These are phyloP conservation scores for Russula dissimulans DNA, from an alignment of 768 basidiomycete genomes.

Conservation along the genomic window DNA sequence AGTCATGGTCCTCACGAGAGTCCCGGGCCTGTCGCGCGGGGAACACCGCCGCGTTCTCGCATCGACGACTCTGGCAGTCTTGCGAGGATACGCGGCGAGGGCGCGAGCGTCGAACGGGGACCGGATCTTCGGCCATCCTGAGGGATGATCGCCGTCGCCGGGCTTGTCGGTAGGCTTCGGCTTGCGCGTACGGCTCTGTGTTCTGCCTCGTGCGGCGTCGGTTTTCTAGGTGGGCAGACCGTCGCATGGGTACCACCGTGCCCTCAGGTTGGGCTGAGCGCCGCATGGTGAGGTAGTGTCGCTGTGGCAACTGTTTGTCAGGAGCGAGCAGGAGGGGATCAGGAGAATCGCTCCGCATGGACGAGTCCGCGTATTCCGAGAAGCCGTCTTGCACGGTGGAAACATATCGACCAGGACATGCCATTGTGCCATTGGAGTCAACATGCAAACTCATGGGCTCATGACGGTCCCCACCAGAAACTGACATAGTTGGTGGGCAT, in stretches of 20 bases:
- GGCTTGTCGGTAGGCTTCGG: neutral
- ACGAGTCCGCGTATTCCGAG: neutral
- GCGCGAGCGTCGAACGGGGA: neutral
- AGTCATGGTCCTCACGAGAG: too few relatives aligned
- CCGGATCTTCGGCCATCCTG: neutral
- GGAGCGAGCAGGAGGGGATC: constrained; percentile 5
- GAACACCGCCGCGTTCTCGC: neutral
- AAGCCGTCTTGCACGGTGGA: neutral
- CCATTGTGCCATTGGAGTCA: neutral
- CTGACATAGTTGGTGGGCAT: neutral
- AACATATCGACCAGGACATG: neutral
- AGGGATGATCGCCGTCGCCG: neutral
- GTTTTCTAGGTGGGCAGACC: neutral
- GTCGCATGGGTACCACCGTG: neutral
- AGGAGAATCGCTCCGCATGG: neutral
- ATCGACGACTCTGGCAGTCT: neutral
- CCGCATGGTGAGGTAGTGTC: neutral
- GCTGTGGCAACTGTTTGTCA: neutral
- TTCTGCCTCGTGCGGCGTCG: neutral
- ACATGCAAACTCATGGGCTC: neutral
- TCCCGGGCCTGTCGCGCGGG: neutral
- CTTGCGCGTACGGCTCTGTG: neutral
- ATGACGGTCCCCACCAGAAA: neutral
- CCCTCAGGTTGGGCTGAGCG: neutral
- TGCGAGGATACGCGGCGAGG: constrained; percentile 2